Base-by-base conservation (phyloP, 768 basidiomycete genomes). In the Leccinum disarticulatum region DNA sequence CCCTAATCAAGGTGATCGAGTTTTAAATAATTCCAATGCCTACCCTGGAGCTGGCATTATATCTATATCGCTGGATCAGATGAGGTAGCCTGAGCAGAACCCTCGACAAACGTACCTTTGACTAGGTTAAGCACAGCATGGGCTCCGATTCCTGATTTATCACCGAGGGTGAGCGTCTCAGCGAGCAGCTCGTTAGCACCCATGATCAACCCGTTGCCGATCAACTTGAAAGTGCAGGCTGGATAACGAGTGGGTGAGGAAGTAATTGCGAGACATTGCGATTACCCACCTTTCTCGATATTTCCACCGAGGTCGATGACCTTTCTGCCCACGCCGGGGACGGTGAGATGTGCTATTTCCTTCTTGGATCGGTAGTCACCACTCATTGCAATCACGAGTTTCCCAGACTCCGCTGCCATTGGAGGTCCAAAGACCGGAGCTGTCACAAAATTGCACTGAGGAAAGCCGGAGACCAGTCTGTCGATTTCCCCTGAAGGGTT, bases 321-420 rank as follows among this genome's bases (percentile, higher is more conserved):
- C 70, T 91, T 93, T 61, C 83, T 79, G 19, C 87, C 94, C 50
- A 93, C 81, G 6, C 87, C 83, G 14, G 93, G 93, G 0, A 93
- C 85, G 30, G 93, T 79, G n/a, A 89, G 77, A 68, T 91, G 83
- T 1, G 86, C 86, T 8, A 88, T 82, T 68, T 89, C 84, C 68
- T 91, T 89, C 80, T 94, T 95, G 47, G 88, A 87, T 61, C 87
- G 86, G 66, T 83, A 81, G 69, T 93, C 88, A 5, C 94, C 93
- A 9, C 87, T 86, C 82, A 95, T 87, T 49, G 87, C 81, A 47
- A 93, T 77, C 38, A 95, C 65, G 22, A 95, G 81, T 54, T 86
- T 79, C 1, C 83, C 85, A 4, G 78, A 79, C 30, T 85, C 83
- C 0, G 93, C 93, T 19, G 78, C 83, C 22, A 77, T 68, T 11